Evolutionary conservation across 169 alveolate genomes (phyloP), one percentile per base, ranked within the genome.

Genomic region (Plasmodium malariae): DNA sequence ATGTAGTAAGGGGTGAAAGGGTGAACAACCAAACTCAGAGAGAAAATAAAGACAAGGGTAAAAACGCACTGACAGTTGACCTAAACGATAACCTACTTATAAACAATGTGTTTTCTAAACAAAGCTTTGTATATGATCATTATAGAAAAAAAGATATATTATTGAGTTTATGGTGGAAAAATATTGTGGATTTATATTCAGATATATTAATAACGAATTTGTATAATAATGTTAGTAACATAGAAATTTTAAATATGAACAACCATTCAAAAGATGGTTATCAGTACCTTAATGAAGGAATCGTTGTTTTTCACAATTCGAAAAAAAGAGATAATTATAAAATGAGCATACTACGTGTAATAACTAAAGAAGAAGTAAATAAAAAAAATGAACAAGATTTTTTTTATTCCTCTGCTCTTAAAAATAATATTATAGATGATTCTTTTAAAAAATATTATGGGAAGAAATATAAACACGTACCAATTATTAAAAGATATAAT

Each of bases 341-440:
- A 62, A 76, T 76, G 88, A 76, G 88, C 51, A 76, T 76, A 24
- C 51, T 76, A 62, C 88, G 88, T 3, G 88, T 76, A 14, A 51
- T 76, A 17, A 76, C 88, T 37, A 76, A 60, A 36, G 88, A 76
- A 9, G 68, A 76, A 76, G 26, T 60, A 4, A 62, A 76, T 36
- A 62, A 76, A 34, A 54, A 51, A 28, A 36, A 62, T 51, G 88
- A 76, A 40, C 59, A 62, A n/a, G 49, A 76, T 14, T 60, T 76
- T 21, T 76, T 60, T 21, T 45, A 76, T 36, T 45, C 88, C 0
- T 76, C 65, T 14, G 59, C 88, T 0, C 21, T 76, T 19, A 62
- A 43, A n/a, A 49, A 59, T 76, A 76, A 76, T 49, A 17, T 65
- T 26, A 45, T 62, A 3, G 88, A 60, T 62, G 68, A 76, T 24